These are phyloP conservation scores for Plasmodium gonderi DNA, from an alignment of 169 alveolate species.

Conservation along the genomic window DNA sequence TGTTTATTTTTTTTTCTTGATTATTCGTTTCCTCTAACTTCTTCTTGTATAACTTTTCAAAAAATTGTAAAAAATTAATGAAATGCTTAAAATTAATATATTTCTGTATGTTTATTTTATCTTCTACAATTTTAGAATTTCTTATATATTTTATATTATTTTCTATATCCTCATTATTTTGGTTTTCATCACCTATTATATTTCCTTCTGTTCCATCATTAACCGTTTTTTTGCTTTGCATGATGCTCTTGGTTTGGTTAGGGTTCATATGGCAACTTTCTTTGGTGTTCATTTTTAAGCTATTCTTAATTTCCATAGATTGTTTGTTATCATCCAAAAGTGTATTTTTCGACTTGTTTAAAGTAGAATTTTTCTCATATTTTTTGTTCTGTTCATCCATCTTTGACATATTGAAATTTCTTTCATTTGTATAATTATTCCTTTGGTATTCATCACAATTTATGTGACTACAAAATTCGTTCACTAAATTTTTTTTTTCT, in stretches of 20 bases:
- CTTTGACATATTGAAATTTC: background rate
- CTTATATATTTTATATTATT: conserved; percentile 48
- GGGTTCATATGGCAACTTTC: conserved; percentile 29
- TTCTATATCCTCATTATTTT: conserved; percentile 28
- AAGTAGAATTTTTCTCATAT: background rate
- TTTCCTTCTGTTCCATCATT: conserved; percentile 23
- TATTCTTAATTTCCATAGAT: conserved; percentile 31
- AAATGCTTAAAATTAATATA: conserved; percentile 72
- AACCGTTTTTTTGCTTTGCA: conserved; percentile 15
- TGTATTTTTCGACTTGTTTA: conserved; percentile 23
- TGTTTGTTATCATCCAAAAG: conserved; percentile 17
- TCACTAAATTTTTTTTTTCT: conserved; percentile 3
- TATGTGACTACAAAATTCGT: conserved; percentile 25
- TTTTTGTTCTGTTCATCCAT: background rate
- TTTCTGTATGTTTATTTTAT: conserved; percentile 57
- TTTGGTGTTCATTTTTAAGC: conserved; percentile 60
- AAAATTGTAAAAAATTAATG: conserved; percentile 41
- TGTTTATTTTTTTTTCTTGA: conserved; percentile 87
- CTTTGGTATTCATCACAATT: conserved; percentile 1
- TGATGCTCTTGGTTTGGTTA: conserved; percentile 1
- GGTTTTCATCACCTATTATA: background rate
- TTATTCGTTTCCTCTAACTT: conserved; percentile 72
- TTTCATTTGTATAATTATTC: conserved; percentile 21
- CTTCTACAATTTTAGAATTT: conserved; percentile 54
- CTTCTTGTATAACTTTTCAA: conserved; percentile 47